Conservation (phyloP, 2,329 filamentous ascomycete species). For the Catunica adiposa region DNA sequence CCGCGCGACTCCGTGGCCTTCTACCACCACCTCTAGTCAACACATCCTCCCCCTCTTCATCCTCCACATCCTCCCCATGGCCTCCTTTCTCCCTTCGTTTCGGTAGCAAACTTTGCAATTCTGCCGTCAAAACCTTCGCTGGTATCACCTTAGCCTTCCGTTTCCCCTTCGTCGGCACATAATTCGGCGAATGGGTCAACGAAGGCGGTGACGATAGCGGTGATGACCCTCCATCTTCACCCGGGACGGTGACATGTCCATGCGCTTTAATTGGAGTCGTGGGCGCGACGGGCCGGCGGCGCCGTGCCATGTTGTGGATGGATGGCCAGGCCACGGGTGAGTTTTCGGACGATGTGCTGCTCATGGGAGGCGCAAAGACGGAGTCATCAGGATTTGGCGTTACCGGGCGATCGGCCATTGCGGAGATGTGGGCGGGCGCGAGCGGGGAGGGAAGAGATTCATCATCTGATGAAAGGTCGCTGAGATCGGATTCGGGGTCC, state of each 20-base stretch:
- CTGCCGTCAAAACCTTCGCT: constrained; percentile 34
- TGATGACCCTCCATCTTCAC: constrained; percentile 26
- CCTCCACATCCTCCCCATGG: constrained; percentile 21
- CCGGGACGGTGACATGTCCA: background rate
- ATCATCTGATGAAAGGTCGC: constrained; percentile 16
- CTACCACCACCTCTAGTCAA: constrained; percentile 25
- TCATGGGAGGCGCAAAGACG: constrained; percentile 38
- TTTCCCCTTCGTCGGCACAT: constrained; percentile 21
- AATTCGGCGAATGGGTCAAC: constrained; percentile 49
- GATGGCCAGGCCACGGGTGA: constrained; percentile 34
- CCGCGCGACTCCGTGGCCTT: constrained; percentile 22
- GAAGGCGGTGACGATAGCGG: constrained; percentile 48
- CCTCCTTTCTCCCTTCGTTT: constrained; percentile 30
- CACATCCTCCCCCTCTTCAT: constrained; percentile 40
- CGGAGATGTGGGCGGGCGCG: constrained; percentile 18
- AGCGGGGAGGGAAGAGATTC: constrained; percentile 22
- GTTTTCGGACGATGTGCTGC: constrained; percentile 30
- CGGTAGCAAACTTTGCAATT: constrained; percentile 37
- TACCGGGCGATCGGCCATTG: constrained; percentile 20
- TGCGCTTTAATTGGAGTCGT: constrained; percentile 23
- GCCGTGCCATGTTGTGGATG: constrained; percentile 33
- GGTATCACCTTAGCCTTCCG: constrained; percentile 24
- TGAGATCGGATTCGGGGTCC: constrained; percentile 17
- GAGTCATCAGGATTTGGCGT: constrained; percentile 28
- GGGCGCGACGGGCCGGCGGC: constrained; percentile 25